These are phyloP conservation scores for Suhomyces bribrorum DNA, from an alignment of 1,139 yeast species.

Conservation along the genomic window DNA sequence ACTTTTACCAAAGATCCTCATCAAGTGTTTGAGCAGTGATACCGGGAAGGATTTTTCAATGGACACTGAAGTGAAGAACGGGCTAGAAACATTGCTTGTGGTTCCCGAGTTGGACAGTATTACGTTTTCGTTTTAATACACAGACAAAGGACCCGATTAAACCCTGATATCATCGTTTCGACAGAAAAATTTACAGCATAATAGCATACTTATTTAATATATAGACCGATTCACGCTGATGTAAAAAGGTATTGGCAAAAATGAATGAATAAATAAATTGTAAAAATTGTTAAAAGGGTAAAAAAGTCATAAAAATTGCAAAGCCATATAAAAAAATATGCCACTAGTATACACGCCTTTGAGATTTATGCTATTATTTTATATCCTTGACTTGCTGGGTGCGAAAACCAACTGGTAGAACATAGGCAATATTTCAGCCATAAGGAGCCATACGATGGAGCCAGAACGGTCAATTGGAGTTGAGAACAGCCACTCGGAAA, in stretches of 20 bases:
- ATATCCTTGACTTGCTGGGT: no score
- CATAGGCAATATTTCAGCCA: no score
- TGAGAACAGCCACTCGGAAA: no score
- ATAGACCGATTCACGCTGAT: neutral
- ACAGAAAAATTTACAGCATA: no score
- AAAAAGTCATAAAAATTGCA: neutral
- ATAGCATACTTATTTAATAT: neutral
- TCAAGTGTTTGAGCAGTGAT: constrained; percentile 34
- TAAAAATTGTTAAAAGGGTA: neutral
- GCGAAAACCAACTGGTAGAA: neutral
- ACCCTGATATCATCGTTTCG: neutral
- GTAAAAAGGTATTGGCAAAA: no score
- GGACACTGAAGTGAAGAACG: constrained; percentile 68
- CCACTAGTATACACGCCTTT: neutral
- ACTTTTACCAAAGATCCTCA: constrained; percentile 62
- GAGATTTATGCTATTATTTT: no score
- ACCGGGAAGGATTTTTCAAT: constrained; percentile 38
- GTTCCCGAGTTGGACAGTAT: constrained; percentile 69
- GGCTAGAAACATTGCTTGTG: constrained; percentile 67
- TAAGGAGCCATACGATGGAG: no score
- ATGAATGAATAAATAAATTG: neutral
- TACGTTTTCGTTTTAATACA: constrained; percentile 53
- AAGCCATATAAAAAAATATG: no score
- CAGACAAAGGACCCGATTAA: neutral
- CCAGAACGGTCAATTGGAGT: no score